phyloP scores from a whole-genome alignment of 2,329 filamentous ascomycete genomes.

The Neocatenulostroma microsporum region DNA sequence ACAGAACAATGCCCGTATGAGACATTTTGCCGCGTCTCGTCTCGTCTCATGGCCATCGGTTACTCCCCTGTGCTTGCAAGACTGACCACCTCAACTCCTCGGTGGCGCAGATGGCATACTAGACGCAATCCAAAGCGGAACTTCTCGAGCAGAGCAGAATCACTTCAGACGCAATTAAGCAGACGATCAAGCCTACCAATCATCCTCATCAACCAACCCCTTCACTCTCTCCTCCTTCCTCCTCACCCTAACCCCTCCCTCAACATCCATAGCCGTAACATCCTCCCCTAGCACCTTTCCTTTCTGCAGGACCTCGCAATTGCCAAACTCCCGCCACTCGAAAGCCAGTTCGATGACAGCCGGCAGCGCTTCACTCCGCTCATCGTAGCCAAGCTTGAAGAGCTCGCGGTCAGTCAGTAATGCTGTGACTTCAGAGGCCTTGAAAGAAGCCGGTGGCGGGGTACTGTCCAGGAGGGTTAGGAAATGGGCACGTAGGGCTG shows the following conservation, averaged over 20 bases:
- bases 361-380: conserved; percentile 42
- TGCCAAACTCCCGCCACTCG: conserved; percentile 36
- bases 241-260: conserved; percentile 39
- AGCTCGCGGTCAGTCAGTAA: conserved; percentile 37
- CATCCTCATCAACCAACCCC: not conserved
- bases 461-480: conserved; percentile 23
- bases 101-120: too few species aligned
- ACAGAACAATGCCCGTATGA: too few species aligned
- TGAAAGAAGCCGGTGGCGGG: conserved; percentile 42
- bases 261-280: conserved; percentile 32
- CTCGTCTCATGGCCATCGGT: too few species aligned
- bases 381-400: conserved; percentile 24
- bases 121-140: too few species aligned
- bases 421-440: conserved; percentile 43
- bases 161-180: too few species aligned
- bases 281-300: conserved; percentile 34
- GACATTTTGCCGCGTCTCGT: too few species aligned
- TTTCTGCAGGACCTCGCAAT: conserved; percentile 43
- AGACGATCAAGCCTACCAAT: not conserved
- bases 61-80: too few species aligned
- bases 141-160: too few species aligned
- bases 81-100: too few species aligned
- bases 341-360: conserved; percentile 39
- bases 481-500: conserved; percentile 20
- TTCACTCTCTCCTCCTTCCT: conserved; percentile 9